Evolutionary conservation across 495 filamentous ascomycete species (phyloP), one percentile per base, ranked within the genome.

Genomic region (Thermothielavioides terrestris): DNA sequence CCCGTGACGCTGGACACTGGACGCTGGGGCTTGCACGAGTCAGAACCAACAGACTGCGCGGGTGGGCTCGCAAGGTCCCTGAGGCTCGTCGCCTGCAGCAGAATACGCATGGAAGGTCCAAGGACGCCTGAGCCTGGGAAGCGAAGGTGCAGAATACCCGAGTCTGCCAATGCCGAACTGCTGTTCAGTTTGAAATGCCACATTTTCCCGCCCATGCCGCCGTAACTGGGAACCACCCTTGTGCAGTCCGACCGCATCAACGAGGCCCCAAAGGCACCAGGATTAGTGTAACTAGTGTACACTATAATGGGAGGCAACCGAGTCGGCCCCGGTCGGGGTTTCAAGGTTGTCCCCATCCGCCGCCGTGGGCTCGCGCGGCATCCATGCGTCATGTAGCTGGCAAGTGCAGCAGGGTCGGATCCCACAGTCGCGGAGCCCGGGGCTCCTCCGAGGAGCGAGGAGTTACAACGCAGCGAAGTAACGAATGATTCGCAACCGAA

Each of bases 381-480:
- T n/a, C n/a, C n/a, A 21, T 51, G 18, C 34, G 25, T 45, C 49
- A 31, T 34, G 26, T 36, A 17, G 12, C 41, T 26, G 32, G 23
- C n/a, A 21, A 23, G 22, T 42, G n/a, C n/a, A n/a, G n/a, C n/a
- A 42, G 38, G 36, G 47, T 46, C 46, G 39, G 46, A 27, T 51
- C 37, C 53, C 53, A 56, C 23, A 35, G 43, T 9, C 40, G 40
- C 54, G 54, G 54, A 52, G 44, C 44, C 43, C 30, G 34, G 28
- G 39, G 46, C 50, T 28, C 41, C 40, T 57, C 49, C 31, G 54
- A 41, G 45, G 23, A 43, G n/a, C n/a, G n/a, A n/a, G n/a, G n/a
- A n/a, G n/a, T n/a, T n/a, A n/a, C n/a, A n/a, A n/a, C n/a, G n/a
- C n/a, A n/a, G n/a, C n/a, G n/a, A n/a, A n/a, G n/a, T n/a, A n/a